These are phyloP conservation scores for Perkinsus olseni DNA, from an alignment of 169 alveolate species.

Conservation along the genomic window DNA sequence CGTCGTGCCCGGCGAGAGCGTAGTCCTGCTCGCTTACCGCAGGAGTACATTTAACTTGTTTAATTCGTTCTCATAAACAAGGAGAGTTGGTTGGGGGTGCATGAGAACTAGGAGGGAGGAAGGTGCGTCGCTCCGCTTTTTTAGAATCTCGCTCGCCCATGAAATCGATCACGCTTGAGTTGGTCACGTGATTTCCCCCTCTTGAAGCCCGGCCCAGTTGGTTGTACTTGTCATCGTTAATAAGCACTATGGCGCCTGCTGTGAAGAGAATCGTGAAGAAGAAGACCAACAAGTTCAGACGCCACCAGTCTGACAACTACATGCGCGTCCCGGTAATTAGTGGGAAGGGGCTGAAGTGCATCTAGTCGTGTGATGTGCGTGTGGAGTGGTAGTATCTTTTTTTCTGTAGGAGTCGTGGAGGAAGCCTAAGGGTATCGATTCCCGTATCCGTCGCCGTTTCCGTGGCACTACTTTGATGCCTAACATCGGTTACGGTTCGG, in stretches of 20 bases:
- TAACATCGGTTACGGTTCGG: slow-evolving; percentile 92
- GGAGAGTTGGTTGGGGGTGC: no score
- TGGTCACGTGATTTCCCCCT: background rate
- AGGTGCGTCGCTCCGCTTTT: background rate
- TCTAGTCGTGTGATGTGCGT: background rate
- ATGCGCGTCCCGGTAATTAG: slow-evolving; percentile 74
- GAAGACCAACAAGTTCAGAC: slow-evolving; percentile 83
- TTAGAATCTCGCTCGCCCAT: background rate
- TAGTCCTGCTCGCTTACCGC: no score
- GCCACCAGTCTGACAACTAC: slow-evolving; percentile 90
- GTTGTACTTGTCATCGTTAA: background rate
- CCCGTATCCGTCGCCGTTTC: slow-evolving; percentile 90
- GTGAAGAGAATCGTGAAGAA: slow-evolving; percentile 78
- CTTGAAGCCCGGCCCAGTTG: background rate
- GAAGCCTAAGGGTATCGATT: slow-evolving; percentile 95
- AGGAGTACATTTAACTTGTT: no score
- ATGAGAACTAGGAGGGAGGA: no score
- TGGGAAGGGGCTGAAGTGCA: background rate
- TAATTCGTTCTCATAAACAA: no score
- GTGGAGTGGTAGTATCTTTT: background rate
- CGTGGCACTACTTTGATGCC: slow-evolving; percentile 88
- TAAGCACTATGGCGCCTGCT: slow-evolving; percentile 22
- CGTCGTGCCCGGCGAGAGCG: background rate
- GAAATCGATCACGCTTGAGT: background rate
- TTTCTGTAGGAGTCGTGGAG: slow-evolving; percentile 79